Base-by-base conservation (phyloP, 352 stramenopile species). In the Phytophthora agathidicida region DNA sequence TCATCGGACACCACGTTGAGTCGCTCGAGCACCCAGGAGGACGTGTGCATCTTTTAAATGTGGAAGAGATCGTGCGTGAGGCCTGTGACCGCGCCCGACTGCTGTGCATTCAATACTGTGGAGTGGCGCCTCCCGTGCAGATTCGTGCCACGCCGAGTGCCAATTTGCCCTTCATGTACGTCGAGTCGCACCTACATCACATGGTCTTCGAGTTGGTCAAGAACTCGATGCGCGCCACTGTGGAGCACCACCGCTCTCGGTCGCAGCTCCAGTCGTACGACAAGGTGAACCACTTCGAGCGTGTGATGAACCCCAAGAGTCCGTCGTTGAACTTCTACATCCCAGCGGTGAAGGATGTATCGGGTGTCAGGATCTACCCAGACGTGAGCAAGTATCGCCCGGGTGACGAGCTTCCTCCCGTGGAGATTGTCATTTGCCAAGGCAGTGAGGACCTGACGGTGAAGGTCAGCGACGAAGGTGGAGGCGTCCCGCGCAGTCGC, bases 141-240 rank as follows among this genome's bases (percentile, higher is more conserved):
- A 83, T 91, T 44, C 66, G 51, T 3, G 23, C 71, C 7, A 73
- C 67, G 3, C 60, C 62, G 3, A 86, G 77, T 32, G 46, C 67
- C n/a, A 64, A 63, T 31, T 64, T 78, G 28, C 80, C 82, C 16
- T 91, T 91, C 65, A 86, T 86, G 38, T 89, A 91, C 65, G 69
- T 91, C n/a, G 73, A 88, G 49, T 89, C 79, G 27, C 82, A 91
- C 43, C 62, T 91, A 46, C 79, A 89, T 32, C 82, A 91, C 75
- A 91, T 91, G 56, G 69, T 98, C 52, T 96, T 99, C 57, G 97
- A 99, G 77, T 70, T 99, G 8, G 71, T 99, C 28, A 99, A 99
- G 80, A 99, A 99, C 77, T 89, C 86, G 35, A 99, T 99, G 96
- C 82, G 96, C 42, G 97, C 97, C 5, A 99, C 97, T 0, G 84